Evolutionary conservation across 2,329 filamentous ascomycete species (phyloP).

Genomic region (Rhinocladiella mackenziei): DNA sequence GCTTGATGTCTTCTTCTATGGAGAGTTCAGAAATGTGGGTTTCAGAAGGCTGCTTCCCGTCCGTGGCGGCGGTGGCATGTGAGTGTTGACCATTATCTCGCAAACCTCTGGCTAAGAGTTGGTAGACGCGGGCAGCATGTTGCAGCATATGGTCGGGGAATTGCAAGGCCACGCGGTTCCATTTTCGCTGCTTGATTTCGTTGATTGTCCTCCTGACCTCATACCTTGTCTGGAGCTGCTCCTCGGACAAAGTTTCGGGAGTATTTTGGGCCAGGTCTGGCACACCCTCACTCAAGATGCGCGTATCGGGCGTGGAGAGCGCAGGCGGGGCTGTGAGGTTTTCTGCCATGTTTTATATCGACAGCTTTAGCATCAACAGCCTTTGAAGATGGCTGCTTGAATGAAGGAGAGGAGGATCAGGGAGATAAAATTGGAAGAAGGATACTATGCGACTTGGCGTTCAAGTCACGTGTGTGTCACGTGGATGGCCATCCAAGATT

Average conservation of each 20-base stretch:
- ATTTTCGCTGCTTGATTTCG: conserved; percentile 69
- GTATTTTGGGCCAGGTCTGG: conserved; percentile 30
- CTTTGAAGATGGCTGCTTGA: too few species aligned
- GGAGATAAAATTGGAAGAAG: too few species aligned
- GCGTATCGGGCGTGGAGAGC: conserved; percentile 60
- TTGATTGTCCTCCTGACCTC: conserved; percentile 75
- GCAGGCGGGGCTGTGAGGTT: conserved; percentile 49
- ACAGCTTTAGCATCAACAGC: too few species aligned
- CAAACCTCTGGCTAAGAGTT: conserved; percentile 56
- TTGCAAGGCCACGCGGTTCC: conserved; percentile 79
- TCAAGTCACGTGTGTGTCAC: too few species aligned
- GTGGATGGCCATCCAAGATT: too few species aligned
- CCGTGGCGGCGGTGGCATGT: too few species aligned
- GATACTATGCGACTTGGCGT: too few species aligned
- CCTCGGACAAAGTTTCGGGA: conserved; percentile 49
- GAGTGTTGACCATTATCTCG: conserved; percentile 29
- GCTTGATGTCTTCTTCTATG: conserved; percentile 19
- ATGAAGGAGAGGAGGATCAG: too few species aligned
- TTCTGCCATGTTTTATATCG: conserved; percentile 15
- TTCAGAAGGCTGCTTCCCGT: conserved; percentile 4
- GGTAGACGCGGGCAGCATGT: conserved; percentile 77
- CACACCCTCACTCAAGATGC: conserved; percentile 55
- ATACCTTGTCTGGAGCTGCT: conserved; percentile 72
- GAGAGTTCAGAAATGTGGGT: conserved; percentile 7
- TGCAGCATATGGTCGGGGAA: conserved; percentile 91